Conservation (phyloP, 2,329 filamentous ascomycete species). For the Fusarium bulbicola region DNA sequence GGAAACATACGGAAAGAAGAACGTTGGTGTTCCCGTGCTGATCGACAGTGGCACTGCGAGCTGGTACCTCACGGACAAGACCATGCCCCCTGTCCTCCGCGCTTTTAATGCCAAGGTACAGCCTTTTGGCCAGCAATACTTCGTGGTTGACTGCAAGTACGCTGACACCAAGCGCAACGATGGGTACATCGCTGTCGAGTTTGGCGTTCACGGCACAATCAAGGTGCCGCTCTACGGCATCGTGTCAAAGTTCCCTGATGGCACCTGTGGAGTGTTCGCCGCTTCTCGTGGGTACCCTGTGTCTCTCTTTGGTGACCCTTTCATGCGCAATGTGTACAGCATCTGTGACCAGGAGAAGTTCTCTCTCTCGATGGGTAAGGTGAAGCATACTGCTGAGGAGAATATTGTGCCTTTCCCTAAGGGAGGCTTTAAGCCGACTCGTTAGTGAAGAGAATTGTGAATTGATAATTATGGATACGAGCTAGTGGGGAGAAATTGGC, state of each 20-base stretch:
- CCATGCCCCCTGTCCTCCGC: not conserved
- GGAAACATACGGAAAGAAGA: not conserved
- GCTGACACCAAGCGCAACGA: not conserved
- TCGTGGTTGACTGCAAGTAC: not conserved
- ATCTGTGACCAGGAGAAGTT: conserved; percentile 6
- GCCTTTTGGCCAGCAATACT: not conserved
- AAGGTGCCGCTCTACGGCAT: not conserved
- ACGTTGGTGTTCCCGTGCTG: not conserved
- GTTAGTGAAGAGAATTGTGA: too few species aligned
- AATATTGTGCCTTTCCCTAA: not conserved
- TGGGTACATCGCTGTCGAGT: not conserved
- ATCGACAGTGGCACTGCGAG: not conserved
- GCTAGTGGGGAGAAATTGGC: accelerated
- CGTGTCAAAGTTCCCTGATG: not conserved
- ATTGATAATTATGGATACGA: not conserved
- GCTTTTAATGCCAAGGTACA: not conserved
- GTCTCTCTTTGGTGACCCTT: not conserved
- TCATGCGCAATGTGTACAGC: not conserved
- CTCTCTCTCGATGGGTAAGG: not conserved
- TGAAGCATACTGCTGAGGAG: not conserved
- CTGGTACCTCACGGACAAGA: not conserved
- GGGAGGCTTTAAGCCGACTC: not conserved
- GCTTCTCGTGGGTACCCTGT: not conserved
- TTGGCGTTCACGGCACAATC: not conserved
- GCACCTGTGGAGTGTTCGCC: not conserved